phyloP scores from a whole-genome alignment of 2,329 filamentous ascomycete genomes.

The Aspergillus sp. region DNA sequence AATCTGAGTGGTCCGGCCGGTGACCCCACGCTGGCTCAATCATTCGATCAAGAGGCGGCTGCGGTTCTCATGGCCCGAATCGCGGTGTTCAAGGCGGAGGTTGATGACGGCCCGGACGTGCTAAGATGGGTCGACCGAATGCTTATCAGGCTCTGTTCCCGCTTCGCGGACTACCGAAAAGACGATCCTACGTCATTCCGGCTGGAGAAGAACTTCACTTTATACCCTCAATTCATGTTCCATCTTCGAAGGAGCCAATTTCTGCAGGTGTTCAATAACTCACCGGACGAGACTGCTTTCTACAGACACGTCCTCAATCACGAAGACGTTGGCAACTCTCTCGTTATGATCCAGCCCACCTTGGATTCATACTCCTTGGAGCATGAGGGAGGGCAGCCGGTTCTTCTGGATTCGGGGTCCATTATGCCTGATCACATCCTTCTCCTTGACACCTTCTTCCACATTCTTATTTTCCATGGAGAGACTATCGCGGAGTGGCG shows the following conservation, averaged over 20 bases:
- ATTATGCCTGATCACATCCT: slow-evolving; percentile 92
- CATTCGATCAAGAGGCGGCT: slow-evolving; percentile 95
- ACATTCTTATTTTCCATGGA: slow-evolving; percentile 97
- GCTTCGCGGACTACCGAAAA: slow-evolving; percentile 96
- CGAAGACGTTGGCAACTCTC: slow-evolving; percentile 90
- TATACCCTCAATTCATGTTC: slow-evolving; percentile 99
- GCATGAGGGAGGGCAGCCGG: slow-evolving; percentile 82
- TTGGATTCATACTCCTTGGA: slow-evolving; percentile 96
- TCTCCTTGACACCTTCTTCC: slow-evolving; percentile 96
- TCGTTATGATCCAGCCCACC: slow-evolving; percentile 98
- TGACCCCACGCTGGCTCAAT: slow-evolving; percentile 89
- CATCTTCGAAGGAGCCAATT: slow-evolving; percentile 95
- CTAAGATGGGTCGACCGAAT: slow-evolving; percentile 97
- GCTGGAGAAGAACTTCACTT: slow-evolving; percentile 95
- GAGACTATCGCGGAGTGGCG: slow-evolving; percentile 97
- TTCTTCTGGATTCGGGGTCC: slow-evolving; percentile 90
- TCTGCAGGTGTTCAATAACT: slow-evolving; percentile 98
- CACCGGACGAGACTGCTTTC: slow-evolving; percentile 97
- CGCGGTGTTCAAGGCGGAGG: slow-evolving; percentile 96
- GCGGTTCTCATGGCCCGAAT: slow-evolving; percentile 98
- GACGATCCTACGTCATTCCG: slow-evolving; percentile 96
- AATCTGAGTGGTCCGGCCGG: slow-evolving; percentile 88
- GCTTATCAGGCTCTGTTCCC: slow-evolving; percentile 90
- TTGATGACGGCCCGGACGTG: slow-evolving; percentile 97
- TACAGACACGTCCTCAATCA: slow-evolving; percentile 95